Percentiles rank a stretch among this genome's conserved stretches.
phyloP scores from a whole-genome alignment of 1,284 basidiomycete genomes.

The Ceratobasidium sp. region DNA sequence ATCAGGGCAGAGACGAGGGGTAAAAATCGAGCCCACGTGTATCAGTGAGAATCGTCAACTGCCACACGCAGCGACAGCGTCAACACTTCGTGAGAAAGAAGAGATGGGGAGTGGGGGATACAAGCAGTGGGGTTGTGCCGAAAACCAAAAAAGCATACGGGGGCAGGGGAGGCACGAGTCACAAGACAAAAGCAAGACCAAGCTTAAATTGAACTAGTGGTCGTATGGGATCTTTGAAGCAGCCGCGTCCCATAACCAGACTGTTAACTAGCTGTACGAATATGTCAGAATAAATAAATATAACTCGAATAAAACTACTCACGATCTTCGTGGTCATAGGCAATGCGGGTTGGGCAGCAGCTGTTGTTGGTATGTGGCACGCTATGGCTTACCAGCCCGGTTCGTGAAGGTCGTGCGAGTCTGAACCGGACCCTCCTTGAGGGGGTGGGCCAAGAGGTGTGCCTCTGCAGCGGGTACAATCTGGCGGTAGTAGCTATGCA shows the following conservation, averaged over 20 bases:
- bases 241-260: background rate
- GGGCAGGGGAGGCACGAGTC: too few species aligned
- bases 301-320: too few species aligned
- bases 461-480: background rate
- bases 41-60: too few species aligned
- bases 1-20: too few species aligned
- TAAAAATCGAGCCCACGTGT: too few species aligned
- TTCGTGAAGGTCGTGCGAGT: background rate
- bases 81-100: too few species aligned
- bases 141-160: too few species aligned
- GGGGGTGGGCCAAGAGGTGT: background rate
- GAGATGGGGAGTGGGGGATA: too few species aligned
- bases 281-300: background rate
- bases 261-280: background rate
- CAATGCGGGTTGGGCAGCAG: background rate
- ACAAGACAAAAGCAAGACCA: too few species aligned
- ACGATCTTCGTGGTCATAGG: background rate
- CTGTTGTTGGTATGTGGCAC: background rate
- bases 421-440: background rate
- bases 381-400: background rate
- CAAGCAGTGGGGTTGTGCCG: too few species aligned
- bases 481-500: background rate
- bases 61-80: too few species aligned
- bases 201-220: background rate
- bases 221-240: background rate